Evolutionary conservation across 2,329 filamentous ascomycete species (phyloP).

Genomic region (Clarireedia paspali): DNA sequence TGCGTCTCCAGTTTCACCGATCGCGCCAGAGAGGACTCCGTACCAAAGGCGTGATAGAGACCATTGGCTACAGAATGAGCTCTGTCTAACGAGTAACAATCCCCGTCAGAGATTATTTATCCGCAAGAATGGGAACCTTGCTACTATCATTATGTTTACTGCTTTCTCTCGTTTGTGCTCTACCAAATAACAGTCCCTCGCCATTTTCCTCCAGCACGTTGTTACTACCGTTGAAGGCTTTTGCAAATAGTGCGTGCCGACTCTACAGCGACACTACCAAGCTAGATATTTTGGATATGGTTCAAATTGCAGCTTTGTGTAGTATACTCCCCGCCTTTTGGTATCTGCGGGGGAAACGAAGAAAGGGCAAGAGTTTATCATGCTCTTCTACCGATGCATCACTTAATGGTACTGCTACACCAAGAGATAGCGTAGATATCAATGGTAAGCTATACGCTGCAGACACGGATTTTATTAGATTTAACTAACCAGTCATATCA

Average conservation of each 20-base stretch:
- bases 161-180: slow-evolving; percentile 1
- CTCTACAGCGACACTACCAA: slow-evolving; percentile 14
- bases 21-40: no score
- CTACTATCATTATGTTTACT: neutral
- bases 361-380: slow-evolving; percentile 13
- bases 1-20: no score
- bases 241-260: slow-evolving; percentile 14
- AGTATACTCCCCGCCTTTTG: slow-evolving; percentile 19
- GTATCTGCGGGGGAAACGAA: slow-evolving; percentile 16
- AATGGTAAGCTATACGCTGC: slow-evolving; percentile 15
- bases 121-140: slow-evolving; percentile 4
- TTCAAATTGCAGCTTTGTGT: slow-evolving; percentile 17
- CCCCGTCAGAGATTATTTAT: neutral
- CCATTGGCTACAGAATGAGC: slow-evolving; percentile 4
- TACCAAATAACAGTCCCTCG: neutral
- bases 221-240: slow-evolving; percentile 8
- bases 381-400: slow-evolving; percentile 13
- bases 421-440: slow-evolving; percentile 12
- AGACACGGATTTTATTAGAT: neutral
- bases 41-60: slow-evolving; percentile 1
- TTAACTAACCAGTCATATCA: slow-evolving; percentile 12
- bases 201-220: neutral
- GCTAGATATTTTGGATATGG: slow-evolving; percentile 19
- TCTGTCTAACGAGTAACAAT: slow-evolving; percentile 1
- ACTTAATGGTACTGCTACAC: neutral